These are phyloP conservation scores for Piper betle DNA, from an alignment of 164 flowering plant genomes.

Conservation along the genomic window DNA sequence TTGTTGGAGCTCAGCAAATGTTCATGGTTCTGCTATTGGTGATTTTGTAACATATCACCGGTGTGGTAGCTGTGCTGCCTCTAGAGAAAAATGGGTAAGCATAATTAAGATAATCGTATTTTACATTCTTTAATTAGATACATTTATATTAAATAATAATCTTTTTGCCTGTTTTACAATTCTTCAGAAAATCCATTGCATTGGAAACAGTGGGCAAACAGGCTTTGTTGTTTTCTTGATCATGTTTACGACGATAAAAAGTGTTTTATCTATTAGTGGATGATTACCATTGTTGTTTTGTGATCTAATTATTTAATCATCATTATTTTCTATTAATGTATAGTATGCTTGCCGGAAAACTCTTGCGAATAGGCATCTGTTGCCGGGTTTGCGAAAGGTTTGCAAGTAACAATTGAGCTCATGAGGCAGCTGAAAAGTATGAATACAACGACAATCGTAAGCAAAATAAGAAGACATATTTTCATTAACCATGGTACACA, in stretches of 20 bases:
- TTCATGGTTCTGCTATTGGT: not conserved
- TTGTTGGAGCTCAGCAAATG: constrained; percentile 1
- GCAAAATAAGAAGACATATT: constrained; percentile 20
- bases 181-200: no score
- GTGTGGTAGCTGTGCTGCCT: not conserved
- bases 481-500: no score
- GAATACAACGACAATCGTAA: not conserved
- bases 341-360: constrained; percentile 87
- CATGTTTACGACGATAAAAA: no score
- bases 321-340: no score
- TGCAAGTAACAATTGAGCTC: constrained; percentile 51
- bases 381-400: constrained; percentile 73
- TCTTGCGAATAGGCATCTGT: constrained; percentile 62
- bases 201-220: no score
- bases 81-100: not conserved
- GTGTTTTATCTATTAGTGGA: constrained; percentile 14
- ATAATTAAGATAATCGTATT: no score
- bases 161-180: no score
- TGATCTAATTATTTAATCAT: constrained; percentile 4
- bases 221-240: no score
- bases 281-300: constrained; percentile 13
- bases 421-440: constrained; percentile 10
- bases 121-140: no score
- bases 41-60: not conserved
- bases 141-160: no score